Conservation (phyloP, 352 stramenopile genomes). For the Pythium dissimile region DNA sequence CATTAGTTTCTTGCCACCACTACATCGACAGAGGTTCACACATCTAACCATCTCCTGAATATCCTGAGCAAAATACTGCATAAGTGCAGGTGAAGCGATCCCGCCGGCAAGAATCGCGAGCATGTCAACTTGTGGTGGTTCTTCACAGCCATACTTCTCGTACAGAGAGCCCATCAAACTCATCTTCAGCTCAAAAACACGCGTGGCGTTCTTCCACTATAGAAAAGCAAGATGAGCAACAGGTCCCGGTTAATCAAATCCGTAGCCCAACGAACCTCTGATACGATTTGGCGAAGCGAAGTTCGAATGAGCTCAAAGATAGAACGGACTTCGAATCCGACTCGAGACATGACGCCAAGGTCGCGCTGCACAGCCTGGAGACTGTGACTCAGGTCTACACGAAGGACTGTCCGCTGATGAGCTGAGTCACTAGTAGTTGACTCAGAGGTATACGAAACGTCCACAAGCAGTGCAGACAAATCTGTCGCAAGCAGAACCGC, state of each 20-base stretch:
- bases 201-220: conserved; percentile 76
- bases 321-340: conserved; percentile 14
- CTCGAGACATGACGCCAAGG: conserved; percentile 5
- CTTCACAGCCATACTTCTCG: conserved; percentile 68
- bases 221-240: not conserved
- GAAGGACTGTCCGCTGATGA: not conserved
- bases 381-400: conserved; percentile 8
- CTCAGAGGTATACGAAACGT: not conserved
- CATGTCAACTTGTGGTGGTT: conserved; percentile 70
- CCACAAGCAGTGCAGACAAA: conserved; percentile 13
- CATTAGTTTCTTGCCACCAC: not conserved
- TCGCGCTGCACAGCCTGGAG: conserved; percentile 4
- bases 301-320: conserved; percentile 38
- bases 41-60: conserved; percentile 71
- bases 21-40: not conserved
- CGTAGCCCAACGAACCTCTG: conserved; percentile 22
- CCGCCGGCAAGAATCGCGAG: conserved; percentile 53
- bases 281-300: conserved; percentile 36
- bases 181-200: conserved; percentile 79
- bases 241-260: not conserved
- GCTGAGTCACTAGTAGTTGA: not conserved
- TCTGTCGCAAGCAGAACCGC: conserved; percentile 10
- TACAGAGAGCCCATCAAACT: conserved; percentile 67
- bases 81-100: conserved; percentile 55
- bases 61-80: conserved; percentile 79